Conservation (phyloP, 768 basidiomycete genomes). For the Lactifluus pinguis region DNA sequence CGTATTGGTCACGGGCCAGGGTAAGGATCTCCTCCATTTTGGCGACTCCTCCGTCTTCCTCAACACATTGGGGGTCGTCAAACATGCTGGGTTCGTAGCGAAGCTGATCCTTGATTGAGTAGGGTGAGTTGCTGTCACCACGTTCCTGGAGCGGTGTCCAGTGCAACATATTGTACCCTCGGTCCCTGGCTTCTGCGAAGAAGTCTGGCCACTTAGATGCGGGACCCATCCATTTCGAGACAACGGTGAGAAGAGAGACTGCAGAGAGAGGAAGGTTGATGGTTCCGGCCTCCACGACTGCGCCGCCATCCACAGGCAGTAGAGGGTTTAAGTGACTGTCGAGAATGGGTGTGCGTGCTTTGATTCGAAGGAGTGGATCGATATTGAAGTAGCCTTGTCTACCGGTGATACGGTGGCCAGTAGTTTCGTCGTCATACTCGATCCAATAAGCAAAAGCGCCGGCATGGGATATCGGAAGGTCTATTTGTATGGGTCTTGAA, state of each 20-base stretch:
- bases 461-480: conserved; percentile 92
- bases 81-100: conserved; percentile 76
- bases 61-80: conserved; percentile 26
- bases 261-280: conserved; percentile 80
- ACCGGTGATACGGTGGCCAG: conserved; percentile 61
- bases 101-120: conserved; percentile 85
- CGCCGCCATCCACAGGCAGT: conserved; percentile 43
- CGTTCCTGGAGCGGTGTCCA: conserved; percentile 92
- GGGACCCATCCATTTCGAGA: conserved; percentile 98
- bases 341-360: conserved; percentile 67
- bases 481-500: conserved; percentile 85
- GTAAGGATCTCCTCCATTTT: conserved; percentile 57
- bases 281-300: conserved; percentile 38
- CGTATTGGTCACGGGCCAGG: conserved; percentile 74
- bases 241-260: conserved; percentile 77
- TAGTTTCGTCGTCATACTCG: conserved; percentile 66
- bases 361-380: conserved; percentile 77
- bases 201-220: conserved; percentile 66
- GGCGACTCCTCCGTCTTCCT: conserved; percentile 43
- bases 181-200: conserved; percentile 73
- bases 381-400: conserved; percentile 94
- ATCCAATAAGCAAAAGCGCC: conserved; percentile 95
- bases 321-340: conserved; percentile 43
- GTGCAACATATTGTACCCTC: conserved; percentile 98
- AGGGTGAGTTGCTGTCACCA: conserved; percentile 85